Evolutionary conservation across 1,284 basidiomycete genomes (phyloP), one percentile per base, ranked within the genome.

Genomic region (Leccinum solheimii): DNA sequence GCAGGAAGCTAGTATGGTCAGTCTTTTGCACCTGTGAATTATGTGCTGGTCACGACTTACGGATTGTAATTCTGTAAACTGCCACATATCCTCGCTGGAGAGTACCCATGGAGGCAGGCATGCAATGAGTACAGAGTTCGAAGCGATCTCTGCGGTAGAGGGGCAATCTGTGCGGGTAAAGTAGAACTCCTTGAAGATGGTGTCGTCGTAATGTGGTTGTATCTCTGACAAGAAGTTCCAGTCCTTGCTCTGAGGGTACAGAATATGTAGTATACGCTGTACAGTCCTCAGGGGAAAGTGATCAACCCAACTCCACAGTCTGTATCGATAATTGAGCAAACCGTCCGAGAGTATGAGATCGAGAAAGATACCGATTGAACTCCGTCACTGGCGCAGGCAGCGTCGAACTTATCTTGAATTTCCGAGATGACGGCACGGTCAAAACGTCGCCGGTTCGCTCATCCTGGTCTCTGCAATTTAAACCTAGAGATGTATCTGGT

Each of bases 41-140:
- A 56, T 57, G 36, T 48, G 26, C 19, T 50, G 19, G 13, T 45
- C 19, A 58, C 19, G 6, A 67, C 76, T 65, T 65, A 80, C 81
- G 36, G 70, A 72, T 36, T 64, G 66, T 55, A 76, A 69, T 38
- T 72, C 65, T 3, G 71, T 69, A 59, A 84, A 82, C 14, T 71
- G 67, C 58, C 76, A 73, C 36, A 83, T 64, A 61, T 83, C 81
- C 51, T 72, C 72, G 0, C 60, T 61, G 3, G 80, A 71, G 21
- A 81, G 66, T 36, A 83, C 75, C 83, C 83, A 83, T 0, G 82
- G 80, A 7, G 82, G 79, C 61, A 82, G 80, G 23, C 81, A 76
- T 55, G 76, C 75, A 50, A 84, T 69, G 11, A 77, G 67, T 3
- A 80, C 71, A 21, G 76, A 73, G 14, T 76, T 70, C 8, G 68